These are phyloP conservation scores for Sicyos baderoa DNA, from an alignment of 306 rosid genomes.

Conservation along the genomic window DNA sequence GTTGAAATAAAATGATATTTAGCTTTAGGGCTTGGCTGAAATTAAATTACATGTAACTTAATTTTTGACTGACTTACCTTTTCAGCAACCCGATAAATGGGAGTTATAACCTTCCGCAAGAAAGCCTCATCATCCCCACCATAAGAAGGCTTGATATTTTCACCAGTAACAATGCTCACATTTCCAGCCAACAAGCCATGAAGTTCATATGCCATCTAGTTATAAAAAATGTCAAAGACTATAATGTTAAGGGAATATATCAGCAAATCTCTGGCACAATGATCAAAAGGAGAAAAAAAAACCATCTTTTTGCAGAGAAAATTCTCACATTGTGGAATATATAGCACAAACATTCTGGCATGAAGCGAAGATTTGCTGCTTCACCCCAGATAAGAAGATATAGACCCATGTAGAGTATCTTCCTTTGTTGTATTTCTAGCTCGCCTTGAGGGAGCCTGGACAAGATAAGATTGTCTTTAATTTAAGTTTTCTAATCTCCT, in stretches of 20 bases:
- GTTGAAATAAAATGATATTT: slow-evolving; percentile 18
- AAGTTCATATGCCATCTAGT: slow-evolving; percentile 92
- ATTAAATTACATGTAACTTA: slow-evolving; percentile 5
- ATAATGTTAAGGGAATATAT: slow-evolving; percentile 16
- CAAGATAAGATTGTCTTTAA: slow-evolving; percentile 20
- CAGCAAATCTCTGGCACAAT: not conserved
- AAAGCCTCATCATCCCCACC: slow-evolving; percentile 98
- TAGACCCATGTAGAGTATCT: slow-evolving; percentile 88
- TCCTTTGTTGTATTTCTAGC: slow-evolving; percentile 77
- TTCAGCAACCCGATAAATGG: slow-evolving; percentile 68
- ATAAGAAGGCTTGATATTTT: slow-evolving; percentile 93
- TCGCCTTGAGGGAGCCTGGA: slow-evolving; percentile 79
- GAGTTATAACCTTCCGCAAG: slow-evolving; percentile 78
- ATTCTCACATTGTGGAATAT: slow-evolving; percentile 80
- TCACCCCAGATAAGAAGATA: slow-evolving; percentile 97
- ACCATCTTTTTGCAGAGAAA: slow-evolving; percentile 17
- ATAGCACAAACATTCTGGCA: slow-evolving; percentile 94
- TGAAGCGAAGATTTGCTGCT: slow-evolving; percentile 80
- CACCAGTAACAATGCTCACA: slow-evolving; percentile 97
- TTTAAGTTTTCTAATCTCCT: slow-evolving; percentile 19
- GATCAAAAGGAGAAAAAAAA: slow-evolving; percentile 15
- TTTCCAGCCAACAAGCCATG: slow-evolving; percentile 97
- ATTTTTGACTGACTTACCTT: slow-evolving; percentile 37
- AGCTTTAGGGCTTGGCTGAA: too few species aligned
- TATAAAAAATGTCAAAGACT: slow-evolving; percentile 24